A percentile compares a stretch with the other conserved stretches of the same genome.
Evolutionary conservation across 805 yeast species (phyloP).

Genomic region (Kodamaea kakaduensis): DNA sequence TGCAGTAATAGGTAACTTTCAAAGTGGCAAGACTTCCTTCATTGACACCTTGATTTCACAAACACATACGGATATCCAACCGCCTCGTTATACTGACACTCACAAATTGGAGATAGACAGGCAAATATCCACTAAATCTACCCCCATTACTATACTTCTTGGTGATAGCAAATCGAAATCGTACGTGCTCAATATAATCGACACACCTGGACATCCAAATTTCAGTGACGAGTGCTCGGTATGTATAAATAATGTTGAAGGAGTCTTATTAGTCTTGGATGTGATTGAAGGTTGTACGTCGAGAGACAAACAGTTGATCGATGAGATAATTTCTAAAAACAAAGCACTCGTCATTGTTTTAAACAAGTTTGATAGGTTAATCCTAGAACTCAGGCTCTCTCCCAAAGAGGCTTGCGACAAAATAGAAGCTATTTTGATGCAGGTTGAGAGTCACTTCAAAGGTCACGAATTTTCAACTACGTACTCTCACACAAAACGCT

Average conservation of each 20-base stretch:
- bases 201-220: constrained; percentile 90
- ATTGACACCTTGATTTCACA: constrained; percentile 63
- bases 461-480: constrained; percentile 24
- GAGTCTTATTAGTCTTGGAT: constrained; percentile 71
- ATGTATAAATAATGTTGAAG: constrained; percentile 58
- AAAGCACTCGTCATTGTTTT: constrained; percentile 57
- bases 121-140: constrained; percentile 61
- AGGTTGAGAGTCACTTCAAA: constrained; percentile 53
- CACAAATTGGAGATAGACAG: constrained; percentile 65
- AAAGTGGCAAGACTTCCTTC: constrained; percentile 83
- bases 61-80: constrained; percentile 50
- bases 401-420: constrained; percentile 72
- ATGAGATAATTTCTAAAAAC: constrained; percentile 47
- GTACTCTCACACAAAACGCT: constrained; percentile 23
- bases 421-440: constrained; percentile 54
- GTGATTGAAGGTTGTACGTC: constrained; percentile 76
- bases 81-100: constrained; percentile 66
- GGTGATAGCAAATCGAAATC: constrained; percentile 52
- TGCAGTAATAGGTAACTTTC: constrained; percentile 73
- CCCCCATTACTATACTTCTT: constrained; percentile 59
- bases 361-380: constrained; percentile 82
- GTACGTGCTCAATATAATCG: constrained; percentile 59
- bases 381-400: constrained; percentile 73
- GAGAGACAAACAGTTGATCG: constrained; percentile 47
- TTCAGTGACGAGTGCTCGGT: constrained; percentile 72